Evolutionary conservation across 805 yeast genomes (phyloP), one percentile per base, ranked within the genome.

Genomic region (Kurtzmaniella cleridarum): DNA sequence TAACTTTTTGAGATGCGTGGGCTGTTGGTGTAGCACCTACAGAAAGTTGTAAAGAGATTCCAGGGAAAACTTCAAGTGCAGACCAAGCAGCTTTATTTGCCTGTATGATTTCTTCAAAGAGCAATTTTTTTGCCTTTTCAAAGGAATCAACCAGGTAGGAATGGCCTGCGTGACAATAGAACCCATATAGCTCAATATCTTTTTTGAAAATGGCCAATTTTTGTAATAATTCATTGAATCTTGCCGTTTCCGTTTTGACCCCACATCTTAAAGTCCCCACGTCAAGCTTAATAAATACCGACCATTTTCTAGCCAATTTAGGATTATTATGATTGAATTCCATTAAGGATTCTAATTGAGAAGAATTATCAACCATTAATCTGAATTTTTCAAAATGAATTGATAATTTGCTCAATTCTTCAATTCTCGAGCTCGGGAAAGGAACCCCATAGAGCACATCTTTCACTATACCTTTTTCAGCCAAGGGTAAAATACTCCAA

Each of bases 1-100:
- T 39, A 39, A 64, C 44, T 9, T 42, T 26, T 42, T 62, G 62
- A 18, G 79, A 64, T 0, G 85, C 75, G 51, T 81, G 86, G 4
- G 84, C 78, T 0, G 91, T 84, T 33, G 93, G 93, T 0, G 95
- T 83, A 1, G 93, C 89, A 16, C 95, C 95, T 17, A 84, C 84
- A 0, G 91, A 82, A 2, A 84, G 60, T 5, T 66, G 67, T 23
- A 83, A 59, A 3, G 24, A 24, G 30, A 64, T 45, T 1, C 55
- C 35, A 3, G 72, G 64, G 37, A 70, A 69, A 4, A 71, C 40
- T 3, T 45, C 38, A 26, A 42, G 42, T 1, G 75, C 72, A 28
- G 51, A 42, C 41, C 57, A 44, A 30, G 74, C 75, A 2, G 88
- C 91, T 8, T 53, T 54, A 45, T 76, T 72, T 3, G 77, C 86